A percentile compares a stretch with the other conserved stretches of the same genome.
These are phyloP conservation scores for Clausena lansium DNA, from an alignment of 345 rosid genomes.

Conservation along the genomic window DNA sequence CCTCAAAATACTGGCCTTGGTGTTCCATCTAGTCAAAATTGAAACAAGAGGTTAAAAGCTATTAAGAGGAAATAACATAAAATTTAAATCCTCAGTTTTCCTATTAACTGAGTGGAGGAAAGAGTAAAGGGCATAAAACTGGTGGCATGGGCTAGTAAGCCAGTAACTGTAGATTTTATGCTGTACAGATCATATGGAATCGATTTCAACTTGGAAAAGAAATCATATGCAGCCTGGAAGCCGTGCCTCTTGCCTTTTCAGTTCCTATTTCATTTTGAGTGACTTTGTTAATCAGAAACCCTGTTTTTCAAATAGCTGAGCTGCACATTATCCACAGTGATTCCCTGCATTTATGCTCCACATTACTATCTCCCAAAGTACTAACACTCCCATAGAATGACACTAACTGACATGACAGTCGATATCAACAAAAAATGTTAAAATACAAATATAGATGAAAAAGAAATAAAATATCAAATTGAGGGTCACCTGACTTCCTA, in stretches of 20 bases:
- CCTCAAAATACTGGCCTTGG: slow-evolving; percentile 70
- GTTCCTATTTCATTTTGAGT: no score
- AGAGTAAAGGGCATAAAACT: neutral
- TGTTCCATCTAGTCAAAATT: slow-evolving; percentile 48
- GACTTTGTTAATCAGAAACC: no score
- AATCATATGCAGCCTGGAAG: neutral
- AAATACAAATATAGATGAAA: neutral
- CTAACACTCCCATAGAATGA: neutral
- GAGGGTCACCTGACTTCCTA: neutral
- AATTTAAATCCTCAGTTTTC: neutral
- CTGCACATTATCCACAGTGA: no score
- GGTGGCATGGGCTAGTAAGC: neutral
- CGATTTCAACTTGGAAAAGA: neutral
- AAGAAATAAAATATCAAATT: neutral
- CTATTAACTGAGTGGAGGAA: neutral
- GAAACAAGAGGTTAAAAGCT: neutral
- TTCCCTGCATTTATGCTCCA: neutral
- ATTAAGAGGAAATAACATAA: neutral
- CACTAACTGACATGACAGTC: neutral
- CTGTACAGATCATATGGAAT: no score
- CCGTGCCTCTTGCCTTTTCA: slow-evolving; percentile 62
- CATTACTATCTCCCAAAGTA: neutral
- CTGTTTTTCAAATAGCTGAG: no score
- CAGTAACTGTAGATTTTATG: no score
- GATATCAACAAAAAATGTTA: neutral